Conservation (phyloP, 768 basidiomycete genomes). For the Xerocomus brunneocitrinus region DNA sequence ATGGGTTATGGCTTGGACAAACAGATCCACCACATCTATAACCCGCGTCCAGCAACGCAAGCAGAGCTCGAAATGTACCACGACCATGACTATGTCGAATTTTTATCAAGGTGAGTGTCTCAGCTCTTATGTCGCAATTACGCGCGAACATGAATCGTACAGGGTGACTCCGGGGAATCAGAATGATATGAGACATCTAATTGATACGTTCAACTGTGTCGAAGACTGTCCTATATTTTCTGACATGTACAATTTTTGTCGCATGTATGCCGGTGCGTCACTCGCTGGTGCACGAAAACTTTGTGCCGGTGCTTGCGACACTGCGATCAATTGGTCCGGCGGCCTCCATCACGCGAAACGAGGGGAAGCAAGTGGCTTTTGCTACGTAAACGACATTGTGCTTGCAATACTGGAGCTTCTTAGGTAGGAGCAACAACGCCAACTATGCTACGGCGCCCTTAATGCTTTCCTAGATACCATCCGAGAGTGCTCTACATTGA, state of each 20-base stretch:
- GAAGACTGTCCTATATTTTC: constrained; percentile 97
- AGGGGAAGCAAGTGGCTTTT: constrained; percentile 96
- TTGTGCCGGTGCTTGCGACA: constrained; percentile 81
- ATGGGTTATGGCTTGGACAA: constrained; percentile 96
- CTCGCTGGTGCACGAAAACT: constrained; percentile 89
- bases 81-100: constrained; percentile 93
- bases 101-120: constrained; percentile 71
- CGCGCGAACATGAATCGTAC: background rate
- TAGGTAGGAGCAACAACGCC: constrained; percentile 42
- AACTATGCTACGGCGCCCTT: background rate
- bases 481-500: constrained; percentile 96
- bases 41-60: constrained; percentile 83
- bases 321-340: constrained; percentile 98
- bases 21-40: constrained; percentile 88
- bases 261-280: constrained; percentile 90
- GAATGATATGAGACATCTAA: constrained; percentile 65
- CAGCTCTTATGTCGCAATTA: background rate
- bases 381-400: constrained; percentile 97
- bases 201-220: constrained; percentile 88
- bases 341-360: constrained; percentile 98
- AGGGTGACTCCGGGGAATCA: constrained; percentile 83
- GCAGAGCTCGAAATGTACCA: constrained; percentile 90
- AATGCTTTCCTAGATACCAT: constrained; percentile 58
- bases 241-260: constrained; percentile 92
- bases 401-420: constrained; percentile 90